Evolutionary conservation across 1,139 yeast species (phyloP), one percentile per base, ranked within the genome.

Genomic region (Debaryomyces fabryi): DNA sequence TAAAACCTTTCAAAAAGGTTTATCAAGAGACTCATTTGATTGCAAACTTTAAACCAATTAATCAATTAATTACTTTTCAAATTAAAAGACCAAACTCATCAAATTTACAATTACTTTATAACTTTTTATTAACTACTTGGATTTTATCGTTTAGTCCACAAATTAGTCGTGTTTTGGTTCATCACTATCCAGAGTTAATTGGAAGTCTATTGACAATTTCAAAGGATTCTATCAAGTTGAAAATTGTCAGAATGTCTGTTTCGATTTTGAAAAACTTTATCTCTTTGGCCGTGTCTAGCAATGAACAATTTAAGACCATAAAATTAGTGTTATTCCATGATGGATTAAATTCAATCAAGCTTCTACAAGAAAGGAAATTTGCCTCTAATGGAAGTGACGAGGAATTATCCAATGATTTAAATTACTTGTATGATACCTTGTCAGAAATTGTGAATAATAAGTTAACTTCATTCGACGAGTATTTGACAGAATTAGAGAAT

Each of bases 401-500:
- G 55, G 99, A 93, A 66, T 81, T 95, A 57, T 81, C 88, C 45
- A 77, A 74, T 33, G 98, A 92, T 65, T 79, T 95, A 56, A 74
- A 73, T 29, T 67, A 70, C 42, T 74, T 93, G 56, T 71, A 76
- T 47, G 83, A 78, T 40, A 74, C 75, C 12, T 78, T 93, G 58
- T 82, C 83, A 54, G 88, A 84, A 35, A 85, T 89, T 44, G 92
- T 87, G 52, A 81, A 85, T 48, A 68, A 68, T 45, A 84, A 82
- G 55, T 81, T 93, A 73, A 86, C 98, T 4, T 90, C 97, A 1
- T 88, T 93, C 64, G 99, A 93, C 62, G 98, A 92, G 67, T 93
- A 92, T 68, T 76, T 82, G 59, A 84, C 91, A 44, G 99, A 93
- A 70, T 76, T 93, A 51, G 87, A 84, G 52, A 84, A 93, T 50